These are phyloP conservation scores for Monocercomonoides exilis DNA, from an alignment of 78 protist genomes.

Conservation along the genomic window DNA sequence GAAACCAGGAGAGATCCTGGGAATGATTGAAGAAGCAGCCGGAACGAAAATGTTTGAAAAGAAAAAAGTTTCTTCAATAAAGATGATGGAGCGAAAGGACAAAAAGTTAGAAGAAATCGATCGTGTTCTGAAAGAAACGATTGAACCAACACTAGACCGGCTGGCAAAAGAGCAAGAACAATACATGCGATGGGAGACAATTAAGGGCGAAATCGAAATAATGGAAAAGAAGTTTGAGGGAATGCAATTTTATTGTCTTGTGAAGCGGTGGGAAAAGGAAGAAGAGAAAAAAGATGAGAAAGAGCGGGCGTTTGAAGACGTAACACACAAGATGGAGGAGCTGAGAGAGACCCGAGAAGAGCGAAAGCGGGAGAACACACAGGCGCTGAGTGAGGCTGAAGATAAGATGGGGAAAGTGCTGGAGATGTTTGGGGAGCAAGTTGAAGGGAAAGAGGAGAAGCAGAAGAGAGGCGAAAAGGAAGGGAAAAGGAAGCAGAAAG, in stretches of 20 bases:
- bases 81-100: constrained; percentile 80
- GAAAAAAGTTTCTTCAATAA: constrained; percentile 64
- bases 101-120: constrained; percentile 71
- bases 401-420: too few relatives aligned
- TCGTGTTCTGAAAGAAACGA: constrained; percentile 68
- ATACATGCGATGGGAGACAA: constrained; percentile 56
- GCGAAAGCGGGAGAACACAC: too few relatives aligned
- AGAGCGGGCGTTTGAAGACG: constrained; percentile 15
- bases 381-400: too few relatives aligned
- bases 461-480: too few relatives aligned
- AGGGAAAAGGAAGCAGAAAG: too few relatives aligned
- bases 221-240: constrained; percentile 31
- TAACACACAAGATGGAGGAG: background rate
- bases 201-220: constrained; percentile 48
- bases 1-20: constrained; percentile 90
- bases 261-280: background rate
- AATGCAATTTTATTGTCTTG: background rate
- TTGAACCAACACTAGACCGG: constrained; percentile 81
- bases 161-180: constrained; percentile 55
- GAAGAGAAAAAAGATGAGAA: background rate
- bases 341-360: too few relatives aligned
- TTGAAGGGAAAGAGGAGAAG: constrained; percentile 13
- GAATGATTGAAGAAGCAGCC: constrained; percentile 97
- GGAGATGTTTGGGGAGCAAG: background rate
- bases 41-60: constrained; percentile 96